phyloP scores from a whole-genome alignment of 2,329 filamentous ascomycete species.

The Epichloe scottii region DNA sequence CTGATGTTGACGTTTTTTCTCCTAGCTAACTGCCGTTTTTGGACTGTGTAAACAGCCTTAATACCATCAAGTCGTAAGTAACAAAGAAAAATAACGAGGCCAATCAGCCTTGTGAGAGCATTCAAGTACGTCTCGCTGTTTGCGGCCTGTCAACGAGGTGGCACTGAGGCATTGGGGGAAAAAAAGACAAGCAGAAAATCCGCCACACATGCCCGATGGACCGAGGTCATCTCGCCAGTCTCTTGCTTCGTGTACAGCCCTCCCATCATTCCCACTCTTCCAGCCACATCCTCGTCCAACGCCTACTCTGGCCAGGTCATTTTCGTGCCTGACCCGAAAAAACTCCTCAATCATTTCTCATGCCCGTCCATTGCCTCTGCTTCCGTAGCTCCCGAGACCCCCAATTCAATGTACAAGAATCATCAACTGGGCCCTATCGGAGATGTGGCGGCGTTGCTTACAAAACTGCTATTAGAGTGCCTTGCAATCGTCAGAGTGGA shows the following conservation, averaged over 20 bases:
- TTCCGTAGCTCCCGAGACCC: background rate
- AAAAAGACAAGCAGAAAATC: background rate
- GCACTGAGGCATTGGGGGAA: background rate
- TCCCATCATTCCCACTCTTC: background rate
- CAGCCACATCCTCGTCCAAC: background rate
- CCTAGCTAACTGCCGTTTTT: background rate
- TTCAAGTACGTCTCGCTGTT: background rate
- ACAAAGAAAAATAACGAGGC: background rate
- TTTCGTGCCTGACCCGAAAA: background rate
- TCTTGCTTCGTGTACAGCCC: background rate
- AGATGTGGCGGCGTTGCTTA: background rate
- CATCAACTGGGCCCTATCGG: constrained; percentile 1
- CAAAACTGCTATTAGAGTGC: background rate
- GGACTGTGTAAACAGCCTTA: background rate
- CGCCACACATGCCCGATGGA: background rate
- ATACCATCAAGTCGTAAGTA: constrained; percentile 1
- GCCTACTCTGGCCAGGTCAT: background rate
- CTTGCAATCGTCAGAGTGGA: background rate
- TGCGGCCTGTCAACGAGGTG: background rate
- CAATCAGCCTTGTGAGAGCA: background rate
- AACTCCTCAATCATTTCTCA: background rate
- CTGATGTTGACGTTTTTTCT: background rate
- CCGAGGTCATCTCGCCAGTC: background rate
- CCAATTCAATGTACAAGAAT: constrained; percentile 3
- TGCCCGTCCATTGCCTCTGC: background rate